Evolutionary conservation across 768 basidiomycete genomes (phyloP).

Genomic region (Russula ochroleuca): DNA sequence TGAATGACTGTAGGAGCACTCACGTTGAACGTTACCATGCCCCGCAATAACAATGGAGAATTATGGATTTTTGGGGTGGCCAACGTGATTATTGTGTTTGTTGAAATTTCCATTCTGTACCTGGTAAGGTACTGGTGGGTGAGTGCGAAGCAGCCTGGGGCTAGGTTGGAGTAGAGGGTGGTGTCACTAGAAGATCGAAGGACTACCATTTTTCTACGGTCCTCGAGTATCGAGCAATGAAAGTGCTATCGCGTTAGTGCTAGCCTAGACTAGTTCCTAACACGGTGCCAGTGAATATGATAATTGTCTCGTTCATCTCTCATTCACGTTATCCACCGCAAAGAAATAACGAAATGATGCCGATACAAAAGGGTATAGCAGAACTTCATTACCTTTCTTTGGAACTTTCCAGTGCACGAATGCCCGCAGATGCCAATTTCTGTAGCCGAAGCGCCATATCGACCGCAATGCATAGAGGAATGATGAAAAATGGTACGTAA

Average conservation of each 20-base stretch:
- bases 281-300: background rate
- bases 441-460: slow-evolving; percentile 53
- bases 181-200: background rate
- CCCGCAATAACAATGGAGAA: slow-evolving; percentile 46
- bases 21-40: slow-evolving; percentile 64
- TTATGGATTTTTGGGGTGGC: slow-evolving; percentile 56
- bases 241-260: background rate
- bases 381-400: background rate
- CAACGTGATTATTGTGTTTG: slow-evolving; percentile 42
- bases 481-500: slow-evolving; percentile 71
- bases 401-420: slow-evolving; percentile 10
- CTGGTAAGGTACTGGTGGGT: slow-evolving; percentile 65
- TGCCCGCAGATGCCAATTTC: slow-evolving; percentile 22
- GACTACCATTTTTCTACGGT: background rate
- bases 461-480: slow-evolving; percentile 67
- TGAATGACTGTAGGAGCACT: slow-evolving; percentile 48
- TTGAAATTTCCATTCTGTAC: slow-evolving; percentile 43
- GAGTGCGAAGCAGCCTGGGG: slow-evolving; percentile 39
- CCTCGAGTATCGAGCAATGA: background rate
- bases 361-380: background rate
- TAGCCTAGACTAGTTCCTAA: background rate
- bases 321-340: background rate
- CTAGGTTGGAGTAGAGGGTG: background rate
- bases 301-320: background rate
- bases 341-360: background rate